phyloP scores from a whole-genome alignment of 345 rosid species.

The Excoecaria cochinchinensis region DNA sequence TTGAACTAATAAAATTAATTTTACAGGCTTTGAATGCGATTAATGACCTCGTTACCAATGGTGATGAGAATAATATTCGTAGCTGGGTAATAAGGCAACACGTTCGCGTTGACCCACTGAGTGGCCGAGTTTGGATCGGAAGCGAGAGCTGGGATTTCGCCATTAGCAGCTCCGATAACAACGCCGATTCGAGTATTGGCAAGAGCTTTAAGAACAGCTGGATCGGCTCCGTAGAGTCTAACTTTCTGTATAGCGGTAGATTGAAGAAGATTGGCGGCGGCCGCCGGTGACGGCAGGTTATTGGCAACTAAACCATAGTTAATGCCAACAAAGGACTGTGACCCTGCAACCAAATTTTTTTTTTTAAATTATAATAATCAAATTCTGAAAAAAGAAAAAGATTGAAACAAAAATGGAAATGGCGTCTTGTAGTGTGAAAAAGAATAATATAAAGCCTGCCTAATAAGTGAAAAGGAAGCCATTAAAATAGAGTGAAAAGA shows the following conservation, averaged over 20 bases:
- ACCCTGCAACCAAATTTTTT: slow-evolving; percentile 40
- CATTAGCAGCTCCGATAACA: slow-evolving; percentile 64
- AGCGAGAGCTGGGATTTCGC: slow-evolving; percentile 74
- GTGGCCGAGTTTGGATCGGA: slow-evolving; percentile 61
- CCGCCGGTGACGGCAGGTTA: slow-evolving; percentile 72
- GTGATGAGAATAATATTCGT: slow-evolving; percentile 72
- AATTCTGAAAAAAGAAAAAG: too few relatives aligned
- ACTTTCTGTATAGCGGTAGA: slow-evolving; percentile 73
- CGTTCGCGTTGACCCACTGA: slow-evolving; percentile 66
- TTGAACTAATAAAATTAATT: too few relatives aligned
- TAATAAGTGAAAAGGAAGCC: neutral
- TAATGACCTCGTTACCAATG: slow-evolving; percentile 66
- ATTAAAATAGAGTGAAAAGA: neutral
- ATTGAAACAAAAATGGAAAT: too few relatives aligned
- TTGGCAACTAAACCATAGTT: slow-evolving; percentile 84
- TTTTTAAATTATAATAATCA: too few relatives aligned
- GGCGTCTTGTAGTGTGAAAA: neutral
- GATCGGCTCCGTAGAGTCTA: slow-evolving; percentile 74
- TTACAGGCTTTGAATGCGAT: neutral
- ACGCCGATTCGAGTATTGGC: slow-evolving; percentile 78
- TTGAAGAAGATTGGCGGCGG: slow-evolving; percentile 72
- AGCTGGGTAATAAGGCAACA: slow-evolving; percentile 69
- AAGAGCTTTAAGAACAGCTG: slow-evolving; percentile 63
- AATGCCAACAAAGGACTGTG: slow-evolving; percentile 74
- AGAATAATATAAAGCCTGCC: neutral